Conservation (phyloP, 805 yeast genomes). For the Ogataea glucozyma region DNA sequence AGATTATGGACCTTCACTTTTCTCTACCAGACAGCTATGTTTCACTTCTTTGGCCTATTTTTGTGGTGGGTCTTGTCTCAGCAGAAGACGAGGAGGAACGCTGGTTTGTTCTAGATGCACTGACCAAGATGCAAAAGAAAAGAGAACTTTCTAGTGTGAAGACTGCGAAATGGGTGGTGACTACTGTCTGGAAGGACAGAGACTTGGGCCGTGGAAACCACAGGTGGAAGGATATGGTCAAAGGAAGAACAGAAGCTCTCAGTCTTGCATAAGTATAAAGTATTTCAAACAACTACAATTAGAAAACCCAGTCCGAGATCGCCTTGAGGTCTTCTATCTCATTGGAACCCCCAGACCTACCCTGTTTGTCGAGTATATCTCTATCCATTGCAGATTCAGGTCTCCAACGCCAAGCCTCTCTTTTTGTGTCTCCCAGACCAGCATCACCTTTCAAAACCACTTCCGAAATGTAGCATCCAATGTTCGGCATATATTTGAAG, state of each 20-base stretch:
- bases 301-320: slow-evolving; percentile 16
- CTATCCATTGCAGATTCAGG: slow-evolving; percentile 37
- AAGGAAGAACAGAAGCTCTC: slow-evolving; percentile 38
- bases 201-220: slow-evolving; percentile 33
- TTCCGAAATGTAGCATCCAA: slow-evolving; percentile 42
- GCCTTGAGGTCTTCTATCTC: slow-evolving; percentile 22
- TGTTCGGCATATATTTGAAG: slow-evolving; percentile 45
- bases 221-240: slow-evolving; percentile 42
- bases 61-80: slow-evolving; percentile 39
- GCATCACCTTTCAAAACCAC: slow-evolving; percentile 35
- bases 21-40: slow-evolving; percentile 35
- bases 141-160: slow-evolving; percentile 41
- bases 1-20: slow-evolving; percentile 27
- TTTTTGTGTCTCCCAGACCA: slow-evolving; percentile 28
- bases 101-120: slow-evolving; percentile 39
- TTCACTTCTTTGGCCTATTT: slow-evolving; percentile 44
- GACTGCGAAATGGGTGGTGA: slow-evolving; percentile 38
- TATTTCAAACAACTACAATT: slow-evolving; percentile 11
- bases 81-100: slow-evolving; percentile 40
- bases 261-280: slow-evolving; percentile 36
- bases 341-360: slow-evolving; percentile 24
- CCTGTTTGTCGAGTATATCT: slow-evolving; percentile 26
- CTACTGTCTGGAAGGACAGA: slow-evolving; percentile 42
- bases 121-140: slow-evolving; percentile 38
- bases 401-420: slow-evolving; percentile 39